These are phyloP conservation scores for Fusarium stilboides DNA, from an alignment of 2,329 filamentous ascomycete species.

Conservation along the genomic window DNA sequence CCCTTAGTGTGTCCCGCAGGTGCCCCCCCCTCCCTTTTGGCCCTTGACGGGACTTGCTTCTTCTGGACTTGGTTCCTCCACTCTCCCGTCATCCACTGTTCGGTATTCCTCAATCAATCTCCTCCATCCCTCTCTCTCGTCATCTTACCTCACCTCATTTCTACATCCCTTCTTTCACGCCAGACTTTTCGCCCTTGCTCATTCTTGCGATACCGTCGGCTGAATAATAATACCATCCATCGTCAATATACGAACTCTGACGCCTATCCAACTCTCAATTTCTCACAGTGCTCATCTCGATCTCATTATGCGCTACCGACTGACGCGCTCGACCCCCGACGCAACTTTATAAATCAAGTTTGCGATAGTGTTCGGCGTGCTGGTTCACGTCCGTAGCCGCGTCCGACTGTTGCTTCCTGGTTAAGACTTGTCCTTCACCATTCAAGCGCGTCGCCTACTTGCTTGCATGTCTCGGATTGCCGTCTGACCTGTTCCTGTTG, in stretches of 20 bases:
- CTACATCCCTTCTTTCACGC: conserved; percentile 18
- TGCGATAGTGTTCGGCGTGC: conserved; percentile 38
- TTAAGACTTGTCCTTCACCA: conserved; percentile 25
- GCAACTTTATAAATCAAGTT: conserved; percentile 41
- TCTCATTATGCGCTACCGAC: conserved; percentile 44
- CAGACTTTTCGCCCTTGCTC: conserved; percentile 16
- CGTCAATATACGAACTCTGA: conserved; percentile 11
- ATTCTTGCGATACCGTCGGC: not conserved
- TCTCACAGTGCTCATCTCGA: conserved; percentile 23
- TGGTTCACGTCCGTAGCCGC: conserved; percentile 40
- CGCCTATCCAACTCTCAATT: conserved; percentile 16
- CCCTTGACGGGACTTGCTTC: conserved; percentile 38
- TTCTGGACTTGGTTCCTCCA: conserved; percentile 44
- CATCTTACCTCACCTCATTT: conserved; percentile 27
- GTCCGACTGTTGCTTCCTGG: conserved; percentile 29
- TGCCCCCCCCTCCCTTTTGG: conserved; percentile 17
- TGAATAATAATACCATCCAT: not conserved
- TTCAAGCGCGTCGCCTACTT: conserved; percentile 39
- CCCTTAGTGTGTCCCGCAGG: no score
- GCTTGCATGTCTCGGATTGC: conserved; percentile 45
- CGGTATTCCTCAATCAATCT: conserved; percentile 25
- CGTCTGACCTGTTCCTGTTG: conserved; percentile 38
- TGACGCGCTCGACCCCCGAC: conserved; percentile 37
- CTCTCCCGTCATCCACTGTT: conserved; percentile 45
- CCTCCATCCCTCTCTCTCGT: conserved; percentile 28